Percentiles rank a stretch among this genome's conserved stretches.
phyloP scores from a whole-genome alignment of 306 rosid species.

The Spatholobus suberectus region DNA sequence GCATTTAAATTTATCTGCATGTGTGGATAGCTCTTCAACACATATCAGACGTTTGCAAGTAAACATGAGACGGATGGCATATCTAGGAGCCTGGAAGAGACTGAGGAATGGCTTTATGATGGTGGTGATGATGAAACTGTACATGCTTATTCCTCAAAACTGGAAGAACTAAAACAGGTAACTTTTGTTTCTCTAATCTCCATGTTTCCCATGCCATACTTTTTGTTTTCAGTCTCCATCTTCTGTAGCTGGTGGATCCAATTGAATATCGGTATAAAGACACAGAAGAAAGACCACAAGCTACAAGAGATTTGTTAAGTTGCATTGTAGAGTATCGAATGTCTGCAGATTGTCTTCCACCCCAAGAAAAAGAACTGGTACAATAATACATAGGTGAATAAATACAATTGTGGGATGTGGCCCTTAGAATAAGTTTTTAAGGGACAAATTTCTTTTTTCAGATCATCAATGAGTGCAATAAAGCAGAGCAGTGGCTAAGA shows the following conservation, averaged over 20 bases:
- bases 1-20: constrained; percentile 34
- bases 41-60: constrained; percentile 68
- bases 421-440: constrained; percentile 15
- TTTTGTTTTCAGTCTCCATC: constrained; percentile 24
- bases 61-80: constrained; percentile 74
- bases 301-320: constrained; percentile 54
- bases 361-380: constrained; percentile 50
- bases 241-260: constrained; percentile 74
- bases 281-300: constrained; percentile 72
- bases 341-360: constrained; percentile 46
- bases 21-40: constrained; percentile 69
- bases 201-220: constrained; percentile 7
- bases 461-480: constrained; percentile 66
- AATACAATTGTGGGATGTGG: background rate
- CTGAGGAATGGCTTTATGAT: constrained; percentile 85
- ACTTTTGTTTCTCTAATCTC: constrained; percentile 34
- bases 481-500: constrained; percentile 82
- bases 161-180: constrained; percentile 83
- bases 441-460: constrained; percentile 39
- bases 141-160: constrained; percentile 71
- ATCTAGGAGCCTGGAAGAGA: constrained; percentile 69
- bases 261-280: constrained; percentile 72
- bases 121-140: constrained; percentile 84
- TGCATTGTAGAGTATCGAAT: constrained; percentile 50
- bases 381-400: background rate